Percentiles rank a stretch among this genome's conserved stretches.
Conservation (phyloP, 202 grass and related monocot species). For the Carex arenaria region DNA sequence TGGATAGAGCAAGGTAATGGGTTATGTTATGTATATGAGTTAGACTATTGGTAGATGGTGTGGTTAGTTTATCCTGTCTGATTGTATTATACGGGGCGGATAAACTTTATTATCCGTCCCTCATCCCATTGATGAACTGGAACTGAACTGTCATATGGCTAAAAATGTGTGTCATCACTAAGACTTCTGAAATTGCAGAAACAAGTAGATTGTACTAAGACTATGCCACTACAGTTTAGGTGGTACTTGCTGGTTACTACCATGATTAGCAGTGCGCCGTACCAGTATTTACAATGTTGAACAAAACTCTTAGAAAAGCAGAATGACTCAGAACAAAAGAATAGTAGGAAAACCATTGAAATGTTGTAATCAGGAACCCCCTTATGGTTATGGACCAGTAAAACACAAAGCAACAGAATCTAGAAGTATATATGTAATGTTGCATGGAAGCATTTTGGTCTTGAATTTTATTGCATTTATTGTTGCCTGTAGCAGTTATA, state of each 20-base stretch:
- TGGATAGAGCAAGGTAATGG: background rate
- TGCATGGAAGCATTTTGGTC: background rate
- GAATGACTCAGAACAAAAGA: background rate
- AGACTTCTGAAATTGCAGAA: background rate
- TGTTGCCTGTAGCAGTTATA: background rate
- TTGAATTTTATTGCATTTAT: background rate
- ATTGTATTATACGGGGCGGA: background rate
- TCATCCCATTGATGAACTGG: background rate
- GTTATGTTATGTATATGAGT: background rate
- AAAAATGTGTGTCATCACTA: background rate
- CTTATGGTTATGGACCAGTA: background rate
- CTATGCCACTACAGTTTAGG: background rate
- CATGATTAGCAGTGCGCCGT: background rate
- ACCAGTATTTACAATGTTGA: background rate
- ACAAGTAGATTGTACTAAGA: background rate
- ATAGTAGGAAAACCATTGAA: background rate
- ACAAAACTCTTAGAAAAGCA: background rate
- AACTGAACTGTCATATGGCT: background rate
- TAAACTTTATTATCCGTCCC: background rate
- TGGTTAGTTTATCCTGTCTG: background rate
- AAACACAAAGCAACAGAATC: background rate
- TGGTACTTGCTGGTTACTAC: background rate
- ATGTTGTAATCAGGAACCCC: background rate
- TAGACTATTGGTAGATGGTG: background rate
- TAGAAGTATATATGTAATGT: background rate